Evolutionary conservation across 1,284 basidiomycete genomes (phyloP), one percentile per base, ranked within the genome.

Genomic region (Peniophora sp.): DNA sequence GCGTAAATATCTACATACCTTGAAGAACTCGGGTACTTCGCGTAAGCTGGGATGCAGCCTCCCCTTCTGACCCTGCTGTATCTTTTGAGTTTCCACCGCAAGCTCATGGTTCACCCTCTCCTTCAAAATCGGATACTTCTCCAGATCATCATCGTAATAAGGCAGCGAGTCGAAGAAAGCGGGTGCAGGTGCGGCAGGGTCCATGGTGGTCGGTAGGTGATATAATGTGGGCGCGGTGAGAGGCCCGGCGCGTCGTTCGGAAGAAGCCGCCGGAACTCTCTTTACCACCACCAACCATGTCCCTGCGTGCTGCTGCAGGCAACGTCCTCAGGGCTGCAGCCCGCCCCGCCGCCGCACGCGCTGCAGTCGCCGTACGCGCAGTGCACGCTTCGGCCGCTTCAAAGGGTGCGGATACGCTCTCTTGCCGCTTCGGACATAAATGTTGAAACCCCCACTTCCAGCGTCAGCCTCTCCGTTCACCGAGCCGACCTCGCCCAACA

Each of bases 101-200:
- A 92, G 69, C 63, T 89, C 85, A 54, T 73, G 74, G 53, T 87
- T 83, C 12, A 92, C 89, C 59, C 83, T 83, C 59, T 83, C 76
- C 60, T 78, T 81, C 53, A 89, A 70, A 52, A 80, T 68, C 2
- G 90, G 86, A 54, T 83, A 78, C 50, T 77, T 77, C 55, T 95
- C 90, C 45, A 95, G 75, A 61, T 97, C 93, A 63, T 92, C 88
- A 71, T 98, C 95, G 62, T 92, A 94, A 70, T 97, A 97, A 12
- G 95, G 92, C 52, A 97, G 75, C 20, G 92, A 90, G 68, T 97
- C 94, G 58, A 92, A 80, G 51, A 69, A 32, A 38, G 45, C 49
- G 24, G 50, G 24, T 44, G 27, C 27, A 48, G 50, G 47, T 55
- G 39, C 16, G 20, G 39, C 53, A 32, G 47, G 48, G 48, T 55